Percentiles rank a stretch among this genome's conserved stretches.
Conservation (phyloP, 192 early-diverging fungal species). For the Podochytrium sp. region DNA sequence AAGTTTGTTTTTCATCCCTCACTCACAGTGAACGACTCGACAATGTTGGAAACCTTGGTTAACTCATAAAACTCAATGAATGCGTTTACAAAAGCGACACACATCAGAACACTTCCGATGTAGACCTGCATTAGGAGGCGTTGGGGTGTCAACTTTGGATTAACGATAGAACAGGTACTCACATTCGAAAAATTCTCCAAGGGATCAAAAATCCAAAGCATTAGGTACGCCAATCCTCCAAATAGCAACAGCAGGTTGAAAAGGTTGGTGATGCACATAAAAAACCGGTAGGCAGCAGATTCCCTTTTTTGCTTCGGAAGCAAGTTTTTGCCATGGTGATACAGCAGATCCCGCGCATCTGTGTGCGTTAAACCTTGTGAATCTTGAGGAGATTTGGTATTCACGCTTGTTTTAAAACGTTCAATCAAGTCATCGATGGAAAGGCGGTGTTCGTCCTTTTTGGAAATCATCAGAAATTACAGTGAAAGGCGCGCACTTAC, state of each 20-base stretch:
- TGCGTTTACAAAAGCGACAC: constrained; percentile 57
- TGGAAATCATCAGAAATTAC: neutral
- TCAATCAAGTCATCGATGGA: neutral
- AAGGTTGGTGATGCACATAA: constrained; percentile 75
- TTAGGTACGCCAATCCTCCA: constrained; percentile 79
- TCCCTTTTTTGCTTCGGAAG: constrained; percentile 77
- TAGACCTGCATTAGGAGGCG: constrained; percentile 30
- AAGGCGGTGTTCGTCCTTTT: constrained; percentile 26
- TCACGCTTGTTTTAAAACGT: constrained; percentile 7
- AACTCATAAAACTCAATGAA: constrained; percentile 62
- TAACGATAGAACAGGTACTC: constrained; percentile 30
- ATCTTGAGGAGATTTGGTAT: neutral
- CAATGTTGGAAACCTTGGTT: constrained; percentile 72
- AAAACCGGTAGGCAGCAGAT: constrained; percentile 68
- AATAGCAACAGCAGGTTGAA: constrained; percentile 90
- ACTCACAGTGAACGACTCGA: constrained; percentile 71
- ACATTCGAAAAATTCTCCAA: constrained; percentile 79
- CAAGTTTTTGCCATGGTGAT: constrained; percentile 59
- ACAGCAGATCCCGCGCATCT: constrained; percentile 18
- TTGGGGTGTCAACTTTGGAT: neutral
- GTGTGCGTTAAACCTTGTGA: constrained; percentile 38
- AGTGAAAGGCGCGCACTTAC: neutral
- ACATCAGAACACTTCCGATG: constrained; percentile 54
- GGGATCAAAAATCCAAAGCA: constrained; percentile 75
- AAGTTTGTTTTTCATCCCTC: neutral